Percentiles rank a stretch among this genome's conserved stretches.
Evolutionary conservation across 768 basidiomycete genomes (phyloP).

Genomic region (Tylopilus felleus): DNA sequence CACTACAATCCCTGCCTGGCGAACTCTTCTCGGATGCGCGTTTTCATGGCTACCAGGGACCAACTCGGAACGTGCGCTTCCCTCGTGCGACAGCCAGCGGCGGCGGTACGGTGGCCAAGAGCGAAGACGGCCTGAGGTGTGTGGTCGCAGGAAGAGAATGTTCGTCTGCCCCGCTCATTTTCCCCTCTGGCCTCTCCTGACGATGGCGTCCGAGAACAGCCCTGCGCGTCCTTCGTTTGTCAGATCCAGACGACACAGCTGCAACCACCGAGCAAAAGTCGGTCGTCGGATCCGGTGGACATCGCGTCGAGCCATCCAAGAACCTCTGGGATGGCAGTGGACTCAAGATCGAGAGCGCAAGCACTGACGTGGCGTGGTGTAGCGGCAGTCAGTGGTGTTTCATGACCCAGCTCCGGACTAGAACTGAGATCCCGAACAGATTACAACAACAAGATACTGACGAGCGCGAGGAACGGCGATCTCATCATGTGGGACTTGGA

Average conservation of each 20-base stretch:
- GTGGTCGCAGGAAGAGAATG: slow-evolving; percentile 81
- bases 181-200: slow-evolving; percentile 5
- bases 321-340: slow-evolving; percentile 80
- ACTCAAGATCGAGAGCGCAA: slow-evolving; percentile 73
- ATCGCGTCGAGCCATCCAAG: slow-evolving; percentile 66
- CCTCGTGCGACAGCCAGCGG: slow-evolving; percentile 58
- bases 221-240: slow-evolving; percentile 57
- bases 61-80: slow-evolving; percentile 54
- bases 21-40: slow-evolving; percentile 43
- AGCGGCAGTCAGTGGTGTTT: slow-evolving; percentile 51
- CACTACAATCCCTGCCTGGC: slow-evolving; percentile 5
- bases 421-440: slow-evolving; percentile 35
- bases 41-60: slow-evolving; percentile 42
- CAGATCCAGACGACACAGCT: slow-evolving; percentile 41
- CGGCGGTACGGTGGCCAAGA: slow-evolving; percentile 65
- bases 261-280: slow-evolving; percentile 48
- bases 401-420: background rate
- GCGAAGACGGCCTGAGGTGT: slow-evolving; percentile 62
- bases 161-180: slow-evolving; percentile 31
- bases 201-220: slow-evolving; percentile 38
- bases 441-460: slow-evolving; percentile 73
- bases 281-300: slow-evolving; percentile 54
- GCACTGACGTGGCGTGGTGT: slow-evolving; percentile 82
- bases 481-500: slow-evolving; percentile 82
- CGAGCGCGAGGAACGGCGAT: slow-evolving; percentile 78